phyloP scores from a whole-genome alignment of 2,329 filamentous ascomycete species.

The Talaromyces piceae region DNA sequence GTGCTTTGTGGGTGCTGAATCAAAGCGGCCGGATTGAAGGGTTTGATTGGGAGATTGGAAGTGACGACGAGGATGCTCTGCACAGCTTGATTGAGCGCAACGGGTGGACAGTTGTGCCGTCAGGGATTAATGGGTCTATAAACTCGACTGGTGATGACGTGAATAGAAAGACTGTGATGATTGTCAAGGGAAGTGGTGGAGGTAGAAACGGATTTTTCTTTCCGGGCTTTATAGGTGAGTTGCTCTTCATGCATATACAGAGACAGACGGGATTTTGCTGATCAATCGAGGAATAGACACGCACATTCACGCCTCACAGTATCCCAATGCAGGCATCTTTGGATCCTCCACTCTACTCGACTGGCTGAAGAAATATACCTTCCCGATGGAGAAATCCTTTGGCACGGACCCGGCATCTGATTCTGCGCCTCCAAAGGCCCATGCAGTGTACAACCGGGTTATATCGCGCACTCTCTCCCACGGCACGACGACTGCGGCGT shows the following conservation, averaged over 20 bases:
- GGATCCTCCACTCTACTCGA: constrained; percentile 86
- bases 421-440: constrained; percentile 20
- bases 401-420: constrained; percentile 22
- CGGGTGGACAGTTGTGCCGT: constrained; percentile 23
- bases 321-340: constrained; percentile 89
- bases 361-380: constrained; percentile 93
- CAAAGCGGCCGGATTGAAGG: constrained; percentile 27
- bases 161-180: constrained; percentile 19
- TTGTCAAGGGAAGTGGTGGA: constrained; percentile 27
- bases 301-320: constrained; percentile 91
- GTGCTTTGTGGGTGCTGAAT: constrained; percentile 30
- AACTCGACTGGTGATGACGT: neutral
- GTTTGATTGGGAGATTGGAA: constrained; percentile 25
- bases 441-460: constrained; percentile 64
- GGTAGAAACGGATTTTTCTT: constrained; percentile 40
- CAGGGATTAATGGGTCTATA: constrained; percentile 13
- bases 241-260: neutral
- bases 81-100: constrained; percentile 21
- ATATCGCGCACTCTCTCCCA: constrained; percentile 75
- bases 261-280: neutral
- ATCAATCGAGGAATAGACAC: constrained; percentile 59
- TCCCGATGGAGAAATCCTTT: constrained; percentile 80
- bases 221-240: constrained; percentile 41
- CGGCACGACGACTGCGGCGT: constrained; percentile 90
- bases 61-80: constrained; percentile 18